These are phyloP conservation scores for Dryas integrifolia DNA, from an alignment of 331 rosid species.

Conservation along the genomic window DNA sequence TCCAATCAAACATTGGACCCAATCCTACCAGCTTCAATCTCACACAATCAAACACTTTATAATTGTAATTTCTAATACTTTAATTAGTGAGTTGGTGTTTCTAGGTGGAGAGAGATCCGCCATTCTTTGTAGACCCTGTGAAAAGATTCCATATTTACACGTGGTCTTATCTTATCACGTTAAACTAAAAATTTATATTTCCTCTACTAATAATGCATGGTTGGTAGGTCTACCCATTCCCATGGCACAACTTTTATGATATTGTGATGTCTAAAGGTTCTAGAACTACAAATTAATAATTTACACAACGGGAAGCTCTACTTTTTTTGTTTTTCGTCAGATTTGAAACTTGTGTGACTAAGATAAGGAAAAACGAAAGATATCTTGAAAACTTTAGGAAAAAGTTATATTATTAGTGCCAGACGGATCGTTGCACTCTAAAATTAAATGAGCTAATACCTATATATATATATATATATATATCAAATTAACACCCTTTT, in stretches of 20 bases:
- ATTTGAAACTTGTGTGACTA: too few relatives aligned
- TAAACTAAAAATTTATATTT: constrained; percentile 7
- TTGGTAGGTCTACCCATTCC: constrained; percentile 35
- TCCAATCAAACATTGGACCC: constrained; percentile 3
- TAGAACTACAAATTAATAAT: constrained; percentile 4
- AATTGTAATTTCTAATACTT: too few relatives aligned
- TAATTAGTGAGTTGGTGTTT: constrained; percentile 18
- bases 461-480: too few relatives aligned
- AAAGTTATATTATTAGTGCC: too few relatives aligned
- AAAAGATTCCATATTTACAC: constrained; percentile 6
- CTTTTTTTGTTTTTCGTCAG: too few relatives aligned
- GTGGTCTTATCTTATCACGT: constrained; percentile 16
- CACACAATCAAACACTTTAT: background rate
- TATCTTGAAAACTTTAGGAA: too few relatives aligned
- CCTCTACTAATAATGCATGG: constrained; percentile 2
- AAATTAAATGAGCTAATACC: too few relatives aligned
- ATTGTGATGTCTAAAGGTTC: constrained; percentile 13
- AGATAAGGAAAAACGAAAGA: too few relatives aligned
- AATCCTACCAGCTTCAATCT: constrained; percentile 20
- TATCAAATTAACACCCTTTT: too few relatives aligned
- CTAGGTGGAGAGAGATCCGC: constrained; percentile 22
- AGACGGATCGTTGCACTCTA: too few relatives aligned
- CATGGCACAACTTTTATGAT: background rate
- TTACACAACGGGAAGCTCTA: background rate
- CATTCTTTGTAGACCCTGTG: constrained; percentile 27